Conservation (phyloP, 345 rosid genomes). For the Lepidium didymum region DNA sequence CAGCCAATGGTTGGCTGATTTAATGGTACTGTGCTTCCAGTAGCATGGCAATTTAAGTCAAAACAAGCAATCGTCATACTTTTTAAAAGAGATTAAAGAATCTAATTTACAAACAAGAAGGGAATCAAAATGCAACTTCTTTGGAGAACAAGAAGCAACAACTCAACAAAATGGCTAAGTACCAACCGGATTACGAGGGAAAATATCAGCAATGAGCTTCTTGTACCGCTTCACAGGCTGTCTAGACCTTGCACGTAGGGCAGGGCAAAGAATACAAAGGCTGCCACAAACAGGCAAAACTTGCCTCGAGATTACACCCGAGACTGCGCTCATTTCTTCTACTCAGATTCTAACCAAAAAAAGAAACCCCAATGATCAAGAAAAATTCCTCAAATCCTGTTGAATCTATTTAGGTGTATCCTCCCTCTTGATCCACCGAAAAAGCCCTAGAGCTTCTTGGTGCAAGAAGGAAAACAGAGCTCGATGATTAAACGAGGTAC, state of each 20-base stretch:
- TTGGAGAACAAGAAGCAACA: background rate
- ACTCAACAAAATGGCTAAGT: background rate
- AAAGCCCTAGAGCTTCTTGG: conserved; percentile 31
- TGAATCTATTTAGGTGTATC: conserved; percentile 29
- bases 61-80: background rate
- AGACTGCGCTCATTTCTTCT: conserved; percentile 56
- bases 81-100: background rate
- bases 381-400: background rate
- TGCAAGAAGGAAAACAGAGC: conserved; percentile 66
- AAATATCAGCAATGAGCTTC: conserved; percentile 86
- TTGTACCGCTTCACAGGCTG: conserved; percentile 98
- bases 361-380: background rate
- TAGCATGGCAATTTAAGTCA: background rate
- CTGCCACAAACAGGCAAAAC: conserved; percentile 87
- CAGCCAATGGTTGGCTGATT: background rate
- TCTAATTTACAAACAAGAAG: background rate
- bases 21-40: background rate
- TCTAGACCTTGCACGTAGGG: conserved; percentile 82
- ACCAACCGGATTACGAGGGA: conserved; percentile 78
- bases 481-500: conserved; percentile 15
- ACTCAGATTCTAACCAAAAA: conserved; percentile 2
- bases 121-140: background rate
- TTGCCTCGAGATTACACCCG: conserved; percentile 90
- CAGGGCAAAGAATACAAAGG: conserved; percentile 88
- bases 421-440: conserved; percentile 50